phyloP scores from a whole-genome alignment of 164 flowering plant genomes.

The Nymphaea thermarum region DNA sequence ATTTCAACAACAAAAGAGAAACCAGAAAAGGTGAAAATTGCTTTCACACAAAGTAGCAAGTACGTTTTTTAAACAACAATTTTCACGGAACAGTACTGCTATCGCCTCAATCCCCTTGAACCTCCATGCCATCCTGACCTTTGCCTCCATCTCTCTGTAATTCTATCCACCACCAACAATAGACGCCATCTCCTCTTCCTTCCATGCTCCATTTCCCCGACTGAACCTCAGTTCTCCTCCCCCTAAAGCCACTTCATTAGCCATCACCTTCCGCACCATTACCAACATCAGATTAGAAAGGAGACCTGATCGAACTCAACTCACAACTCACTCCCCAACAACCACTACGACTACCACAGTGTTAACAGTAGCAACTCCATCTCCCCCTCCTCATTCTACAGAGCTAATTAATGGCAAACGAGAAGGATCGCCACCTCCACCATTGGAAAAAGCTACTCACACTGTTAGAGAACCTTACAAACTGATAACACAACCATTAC shows the following conservation, averaged over 20 bases:
- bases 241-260: background rate
- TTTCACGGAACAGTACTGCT: background rate
- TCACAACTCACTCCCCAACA: conserved; percentile 1
- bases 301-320: background rate
- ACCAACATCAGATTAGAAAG: background rate
- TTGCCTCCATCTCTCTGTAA: conserved; percentile 23
- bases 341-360: background rate
- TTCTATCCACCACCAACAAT: background rate
- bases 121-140: conserved; percentile 10
- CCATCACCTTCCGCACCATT: background rate
- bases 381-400: background rate
- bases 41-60: conserved; percentile 40
- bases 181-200: conserved; percentile 10
- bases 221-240: background rate
- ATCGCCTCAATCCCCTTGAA: background rate
- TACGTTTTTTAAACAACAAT: conserved; percentile 3
- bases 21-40: conserved; percentile 17
- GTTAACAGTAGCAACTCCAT: background rate
- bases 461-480: background rate
- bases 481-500: conserved; percentile 11
- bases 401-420: background rate
- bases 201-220: background rate
- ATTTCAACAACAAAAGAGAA: too few species aligned
- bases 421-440: background rate
- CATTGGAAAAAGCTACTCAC: too few species aligned